Conservation (phyloP, 164 flowering plant species). For the Chloranthus sessilifolius region DNA sequence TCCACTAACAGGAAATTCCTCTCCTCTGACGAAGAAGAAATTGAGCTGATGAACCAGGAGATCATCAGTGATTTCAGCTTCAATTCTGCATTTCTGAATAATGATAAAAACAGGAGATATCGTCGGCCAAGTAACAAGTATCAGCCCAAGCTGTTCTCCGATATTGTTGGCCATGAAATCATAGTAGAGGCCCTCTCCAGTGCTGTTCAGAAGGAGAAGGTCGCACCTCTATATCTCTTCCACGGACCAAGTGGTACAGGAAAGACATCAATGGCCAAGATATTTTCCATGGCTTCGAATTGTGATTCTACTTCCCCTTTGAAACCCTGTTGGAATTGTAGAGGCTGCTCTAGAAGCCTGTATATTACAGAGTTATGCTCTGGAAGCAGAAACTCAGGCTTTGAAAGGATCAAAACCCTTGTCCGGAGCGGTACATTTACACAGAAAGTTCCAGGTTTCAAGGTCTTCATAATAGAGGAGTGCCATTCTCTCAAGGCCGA, state of each 20-base stretch:
- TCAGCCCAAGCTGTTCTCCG: conserved; percentile 27
- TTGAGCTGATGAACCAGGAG: no score
- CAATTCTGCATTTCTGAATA: no score
- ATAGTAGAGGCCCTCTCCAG: conserved; percentile 20
- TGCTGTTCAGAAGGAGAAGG: conserved; percentile 22
- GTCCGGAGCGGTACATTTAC: conserved; percentile 25
- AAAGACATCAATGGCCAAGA: conserved; percentile 33
- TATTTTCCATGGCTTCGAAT: conserved; percentile 31
- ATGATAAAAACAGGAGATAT: no score
- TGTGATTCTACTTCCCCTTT: conserved; percentile 22
- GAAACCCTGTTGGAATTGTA: conserved; percentile 39
- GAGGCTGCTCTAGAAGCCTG: conserved; percentile 31
- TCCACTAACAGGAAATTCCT: no score
- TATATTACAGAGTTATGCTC: conserved; percentile 27
- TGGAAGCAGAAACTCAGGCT: conserved; percentile 24
- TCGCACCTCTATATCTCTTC: conserved; percentile 32
- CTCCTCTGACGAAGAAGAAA: no score
- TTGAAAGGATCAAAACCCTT: conserved; percentile 24
- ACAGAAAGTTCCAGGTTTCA: conserved; percentile 17
- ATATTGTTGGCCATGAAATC: conserved; percentile 28
- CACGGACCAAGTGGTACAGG: conserved; percentile 43
- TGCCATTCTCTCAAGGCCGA: conserved; percentile 19
- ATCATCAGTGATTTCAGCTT: no score
- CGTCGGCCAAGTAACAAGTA: conserved; percentile 16
- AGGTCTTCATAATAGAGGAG: conserved; percentile 33